Evolutionary conservation across 139 green algal species (phyloP), one percentile per base, ranked within the genome.

Genomic region (Tetraselmis chui): DNA sequence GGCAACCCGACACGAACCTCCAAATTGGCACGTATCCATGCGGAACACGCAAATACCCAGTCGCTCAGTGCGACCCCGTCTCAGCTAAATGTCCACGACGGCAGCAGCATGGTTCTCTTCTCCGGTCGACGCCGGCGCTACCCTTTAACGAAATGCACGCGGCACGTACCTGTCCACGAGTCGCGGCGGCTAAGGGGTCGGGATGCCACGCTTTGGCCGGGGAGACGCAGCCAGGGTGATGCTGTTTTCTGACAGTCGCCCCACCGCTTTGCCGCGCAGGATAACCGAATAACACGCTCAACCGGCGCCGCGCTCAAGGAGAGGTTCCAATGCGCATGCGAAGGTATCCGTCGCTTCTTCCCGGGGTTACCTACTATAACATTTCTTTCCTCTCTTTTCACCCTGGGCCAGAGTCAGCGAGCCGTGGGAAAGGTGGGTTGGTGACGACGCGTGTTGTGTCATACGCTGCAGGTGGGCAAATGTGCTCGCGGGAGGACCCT

Each of bases 401-500:
- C n/a, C n/a, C n/a, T n/a, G n/a, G n/a, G n/a, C n/a, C n/a, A n/a
- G n/a, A n/a, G n/a, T n/a, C n/a, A n/a, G n/a, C n/a, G n/a, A n/a
- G n/a, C n/a, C n/a, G n/a, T n/a, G n/a, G n/a, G n/a, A n/a, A n/a
- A n/a, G n/a, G n/a, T n/a, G n/a, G n/a, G n/a, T n/a, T n/a, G n/a
- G n/a, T n/a, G n/a, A n/a, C n/a, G n/a, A n/a, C n/a, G n/a, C n/a
- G n/a, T n/a, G n/a, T n/a, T n/a, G n/a, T n/a, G n/a, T n/a, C n/a
- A n/a, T 67, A 18, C 45, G 45, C 45, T 5, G 25, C 76, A 87
- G 88, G 88, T 18, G 87, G 87, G 31, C 79, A 58, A 1, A 81
- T 67, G 31, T 94, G 91, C 76, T 82, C 67, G 0, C 77, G 75
- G 0, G 91, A 94, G 79, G 80, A 91, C 81, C 87, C 89, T 30